phyloP scores from a whole-genome alignment of 306 rosid genomes.

The Adenanthera pavonina region DNA sequence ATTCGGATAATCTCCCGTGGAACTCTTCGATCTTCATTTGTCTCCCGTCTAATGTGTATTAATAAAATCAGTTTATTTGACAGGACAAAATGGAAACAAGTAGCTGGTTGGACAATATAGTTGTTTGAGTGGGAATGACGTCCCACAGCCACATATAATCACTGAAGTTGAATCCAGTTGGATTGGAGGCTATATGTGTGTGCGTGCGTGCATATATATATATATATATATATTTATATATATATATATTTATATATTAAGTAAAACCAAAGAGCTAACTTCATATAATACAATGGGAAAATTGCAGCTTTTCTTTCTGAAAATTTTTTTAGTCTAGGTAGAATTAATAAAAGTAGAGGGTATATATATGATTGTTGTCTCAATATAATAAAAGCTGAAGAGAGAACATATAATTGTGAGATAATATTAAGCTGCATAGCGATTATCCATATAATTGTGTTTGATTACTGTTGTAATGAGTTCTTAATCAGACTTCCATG shows the following conservation, averaged over 20 bases:
- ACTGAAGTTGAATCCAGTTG: constrained; percentile 3
- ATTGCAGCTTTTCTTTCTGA: not conserved
- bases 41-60: too few species aligned
- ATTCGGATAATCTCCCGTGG: too few species aligned
- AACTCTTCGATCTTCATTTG: too few species aligned
- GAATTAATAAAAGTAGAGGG: not conserved
- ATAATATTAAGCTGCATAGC: not conserved
- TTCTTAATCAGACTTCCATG: constrained; percentile 10
- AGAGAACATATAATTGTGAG: not conserved
- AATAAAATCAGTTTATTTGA: not conserved
- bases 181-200: not conserved
- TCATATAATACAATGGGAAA: not conserved
- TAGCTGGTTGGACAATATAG: not conserved
- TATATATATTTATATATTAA: not conserved
- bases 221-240: not conserved
- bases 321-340: not conserved
- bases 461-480: not conserved
- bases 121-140: not conserved
- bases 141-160: not conserved
- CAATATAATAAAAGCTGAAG: not conserved
- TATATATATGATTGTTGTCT: not conserved
- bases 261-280: not conserved
- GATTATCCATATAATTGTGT: not conserved
- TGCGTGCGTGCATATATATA: too few species aligned
- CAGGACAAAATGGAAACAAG: not conserved